These are phyloP conservation scores for Pichia deserticola DNA, from an alignment of 805 yeast genomes.

Conservation along the genomic window DNA sequence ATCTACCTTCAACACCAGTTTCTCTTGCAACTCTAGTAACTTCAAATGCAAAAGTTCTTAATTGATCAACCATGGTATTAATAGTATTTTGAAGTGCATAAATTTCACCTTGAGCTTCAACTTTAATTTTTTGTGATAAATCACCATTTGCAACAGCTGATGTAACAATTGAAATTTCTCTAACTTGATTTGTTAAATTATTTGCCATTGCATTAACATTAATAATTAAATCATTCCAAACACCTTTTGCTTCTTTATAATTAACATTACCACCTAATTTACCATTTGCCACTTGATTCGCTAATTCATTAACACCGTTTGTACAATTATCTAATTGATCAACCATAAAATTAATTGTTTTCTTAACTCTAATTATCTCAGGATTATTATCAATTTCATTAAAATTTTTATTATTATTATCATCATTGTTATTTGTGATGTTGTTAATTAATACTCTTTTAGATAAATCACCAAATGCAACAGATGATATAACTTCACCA, in stretches of 20 bases:
- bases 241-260: slow-evolving; percentile 77
- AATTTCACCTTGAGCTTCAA: slow-evolving; percentile 88
- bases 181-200: slow-evolving; percentile 76
- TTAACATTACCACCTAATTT: slow-evolving; percentile 86
- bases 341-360: slow-evolving; percentile 83
- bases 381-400: slow-evolving; percentile 49
- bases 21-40: slow-evolving; percentile 83
- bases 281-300: slow-evolving; percentile 87
- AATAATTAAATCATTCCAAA: slow-evolving; percentile 79
- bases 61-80: slow-evolving; percentile 83
- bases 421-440: background rate
- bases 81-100: slow-evolving; percentile 79
- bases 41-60: slow-evolving; percentile 76
- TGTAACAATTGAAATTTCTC: slow-evolving; percentile 87
- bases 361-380: slow-evolving; percentile 70
- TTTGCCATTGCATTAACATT: slow-evolving; percentile 85
- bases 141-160: slow-evolving; percentile 87
- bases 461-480: slow-evolving; percentile 81
- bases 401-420: slow-evolving; percentile 39
- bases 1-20: slow-evolving; percentile 82
- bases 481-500: slow-evolving; percentile 81
- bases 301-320: slow-evolving; percentile 73
- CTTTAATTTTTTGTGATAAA: slow-evolving; percentile 73
- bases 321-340: slow-evolving; percentile 79
- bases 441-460: slow-evolving; percentile 66